A percentile compares a stretch with the other conserved stretches of the same genome.
Conservation (phyloP, 2,329 filamentous ascomycete species). For the Plenodomus tracheiphilus region DNA sequence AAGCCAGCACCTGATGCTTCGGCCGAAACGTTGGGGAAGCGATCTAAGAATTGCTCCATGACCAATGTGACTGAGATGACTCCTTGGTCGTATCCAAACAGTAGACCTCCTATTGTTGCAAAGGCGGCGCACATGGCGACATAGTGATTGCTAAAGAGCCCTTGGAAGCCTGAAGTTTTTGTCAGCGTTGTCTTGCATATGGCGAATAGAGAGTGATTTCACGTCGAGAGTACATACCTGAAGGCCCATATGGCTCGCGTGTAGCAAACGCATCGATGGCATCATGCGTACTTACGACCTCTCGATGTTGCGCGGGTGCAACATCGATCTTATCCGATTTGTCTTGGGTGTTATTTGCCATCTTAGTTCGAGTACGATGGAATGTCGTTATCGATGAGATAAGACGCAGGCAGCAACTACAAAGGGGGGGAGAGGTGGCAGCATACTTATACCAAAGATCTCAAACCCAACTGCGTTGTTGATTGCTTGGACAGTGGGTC, state of each 20-base stretch:
- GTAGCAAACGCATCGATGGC: slow-evolving; percentile 14
- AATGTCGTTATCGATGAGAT: slow-evolving; percentile 1
- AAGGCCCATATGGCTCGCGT: slow-evolving; percentile 37
- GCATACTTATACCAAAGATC: not conserved
- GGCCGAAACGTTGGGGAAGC: slow-evolving; percentile 50
- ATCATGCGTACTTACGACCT: slow-evolving; percentile 19
- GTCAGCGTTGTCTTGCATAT: not conserved
- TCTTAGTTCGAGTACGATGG: not conserved
- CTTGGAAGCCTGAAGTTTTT: slow-evolving; percentile 46
- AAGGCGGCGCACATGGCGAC: slow-evolving; percentile 57
- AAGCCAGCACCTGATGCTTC: slow-evolving; percentile 49
- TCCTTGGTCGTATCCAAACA: slow-evolving; percentile 56
- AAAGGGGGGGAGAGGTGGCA: not conserved
- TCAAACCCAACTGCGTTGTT: not conserved
- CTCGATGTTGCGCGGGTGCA: slow-evolving; percentile 24
- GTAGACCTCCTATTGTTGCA: slow-evolving; percentile 54
- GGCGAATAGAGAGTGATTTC: not conserved
- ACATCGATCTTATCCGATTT: slow-evolving; percentile 23
- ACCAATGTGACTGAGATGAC: slow-evolving; percentile 53
- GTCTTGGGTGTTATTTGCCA: slow-evolving; percentile 10
- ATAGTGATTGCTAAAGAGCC: slow-evolving; percentile 54
- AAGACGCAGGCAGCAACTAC: not conserved
- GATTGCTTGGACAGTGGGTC: slow-evolving; percentile 10
- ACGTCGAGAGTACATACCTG: slow-evolving; percentile 26
- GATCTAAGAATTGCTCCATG: slow-evolving; percentile 56